Evolutionary conservation across 345 rosid genomes (phyloP), one percentile per base, ranked within the genome.

Genomic region (Erodium maritimum): DNA sequence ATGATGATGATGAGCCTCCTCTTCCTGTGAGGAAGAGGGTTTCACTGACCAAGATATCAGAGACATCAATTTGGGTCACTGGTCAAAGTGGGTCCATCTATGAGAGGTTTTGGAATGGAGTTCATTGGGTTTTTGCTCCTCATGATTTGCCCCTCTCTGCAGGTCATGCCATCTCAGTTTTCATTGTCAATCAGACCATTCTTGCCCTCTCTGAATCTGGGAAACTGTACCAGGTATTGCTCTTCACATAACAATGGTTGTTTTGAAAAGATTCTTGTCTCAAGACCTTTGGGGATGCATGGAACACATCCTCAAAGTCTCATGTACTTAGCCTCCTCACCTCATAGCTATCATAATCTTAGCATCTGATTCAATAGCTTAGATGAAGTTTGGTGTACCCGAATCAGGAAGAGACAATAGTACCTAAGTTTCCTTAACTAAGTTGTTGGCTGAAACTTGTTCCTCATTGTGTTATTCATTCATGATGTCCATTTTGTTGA

Each of bases 81-180:
- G 84, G 88, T 25, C 76, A 77, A 62, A 82, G 91, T 61, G 84
- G 91, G 42, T 71, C 80, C 3, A 76, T 80, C 63, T 79, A 82
- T 52, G 88, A 85, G 77, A 76, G 88, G 73, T 85, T 76, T 65
- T 85, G 88, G 88, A 85, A 85, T 74, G 84, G 88, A 58, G 82
- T 82, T 14, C 86, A 77, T 66, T 82, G 88, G 93, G 88, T 79
- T 55, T 63, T 79, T 54, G 88, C 84, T 9, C 93, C 84, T 8
- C 91, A 79, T 64, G 82, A 82, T 58, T 75, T 82, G 23, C 79
- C 82, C 4, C 0, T 65, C 21, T 60, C 72, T 17, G 76, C 81
- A 17, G 91, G 82, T 21, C 67, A 54, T 13, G 86, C 84, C 11
- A 59, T 65, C 45, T 75, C 74, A 18, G 79, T 76, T 33, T 71